A percentile compares a stretch with the other conserved stretches of the same genome.
These are phyloP conservation scores for Emmonsiellopsis sp. DNA, from an alignment of 2,329 filamentous ascomycete species.

Conservation along the genomic window DNA sequence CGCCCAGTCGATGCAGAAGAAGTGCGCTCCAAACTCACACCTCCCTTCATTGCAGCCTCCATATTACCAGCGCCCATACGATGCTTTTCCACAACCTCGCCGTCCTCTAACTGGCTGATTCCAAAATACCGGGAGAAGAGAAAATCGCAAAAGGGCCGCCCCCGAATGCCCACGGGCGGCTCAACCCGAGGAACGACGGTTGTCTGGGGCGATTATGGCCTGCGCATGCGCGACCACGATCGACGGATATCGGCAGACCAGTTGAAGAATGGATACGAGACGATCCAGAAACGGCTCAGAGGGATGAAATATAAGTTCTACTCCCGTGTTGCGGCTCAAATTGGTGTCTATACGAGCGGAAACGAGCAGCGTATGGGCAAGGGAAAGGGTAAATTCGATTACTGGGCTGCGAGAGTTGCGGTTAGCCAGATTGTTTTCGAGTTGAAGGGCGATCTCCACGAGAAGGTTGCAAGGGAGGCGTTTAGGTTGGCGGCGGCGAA, in stretches of 20 bases:
- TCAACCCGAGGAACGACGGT: constrained; percentile 89
- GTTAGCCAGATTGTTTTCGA: constrained; percentile 92
- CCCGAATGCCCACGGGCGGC: constrained; percentile 80
- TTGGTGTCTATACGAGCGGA: constrained; percentile 89
- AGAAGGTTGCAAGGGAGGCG: constrained; percentile 87
- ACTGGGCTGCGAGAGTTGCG: constrained; percentile 84
- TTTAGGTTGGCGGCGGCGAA: constrained; percentile 92
- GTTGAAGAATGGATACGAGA: constrained; percentile 84
- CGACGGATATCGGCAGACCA: constrained; percentile 79
- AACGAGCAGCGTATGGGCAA: constrained; percentile 99
- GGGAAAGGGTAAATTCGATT: constrained; percentile 94
- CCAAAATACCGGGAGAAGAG: constrained; percentile 71
- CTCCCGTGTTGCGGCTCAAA: constrained; percentile 81
- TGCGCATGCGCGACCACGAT: constrained; percentile 89
- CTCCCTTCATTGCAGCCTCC: constrained; percentile 15
- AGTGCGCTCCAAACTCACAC: constrained; percentile 8
- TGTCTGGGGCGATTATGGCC: constrained; percentile 89
- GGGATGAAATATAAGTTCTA: constrained; percentile 90
- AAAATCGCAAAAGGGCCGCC: constrained; percentile 81
- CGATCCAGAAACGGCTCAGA: constrained; percentile 77
- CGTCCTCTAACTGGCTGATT: constrained; percentile 63
- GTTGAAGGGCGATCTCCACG: constrained; percentile 82
- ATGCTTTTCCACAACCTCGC: constrained; percentile 63
- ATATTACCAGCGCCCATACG: constrained; percentile 38
- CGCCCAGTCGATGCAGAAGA: neutral